Evolutionary conservation across 2,329 filamentous ascomycete species (phyloP), one percentile per base, ranked within the genome.

Genomic region (Fusarium palustre): DNA sequence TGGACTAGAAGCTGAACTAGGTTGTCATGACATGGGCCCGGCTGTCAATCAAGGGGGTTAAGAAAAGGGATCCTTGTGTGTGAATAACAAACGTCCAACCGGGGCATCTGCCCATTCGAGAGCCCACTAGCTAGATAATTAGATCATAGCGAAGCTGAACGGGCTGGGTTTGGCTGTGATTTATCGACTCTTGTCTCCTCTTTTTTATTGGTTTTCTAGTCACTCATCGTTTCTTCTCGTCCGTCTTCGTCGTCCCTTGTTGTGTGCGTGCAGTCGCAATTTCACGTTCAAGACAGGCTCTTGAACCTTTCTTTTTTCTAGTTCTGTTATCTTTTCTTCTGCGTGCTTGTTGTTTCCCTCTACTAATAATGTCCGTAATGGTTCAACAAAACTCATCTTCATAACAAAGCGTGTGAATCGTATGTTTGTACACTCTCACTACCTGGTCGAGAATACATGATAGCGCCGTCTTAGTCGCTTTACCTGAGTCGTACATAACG

Each of bases 161-260:
- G 33, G 42, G 7, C 46, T 39, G 24, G 16, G 39, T 61, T 61
- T n/a, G 55, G 43, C 18, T 49, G 41, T 45, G 36, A 34, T 64
- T 63, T 64, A 56, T 65, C 49, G 45, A 64, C 55, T 50, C 28
- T 58, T 58, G 66, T 64, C 67, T 46, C 67, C 63, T 67, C 58
- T 69, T 69, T 68, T 67, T 69, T 63, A 69, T 69, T 69, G 61
- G 22, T 42, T 45, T 42, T 42, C 43, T 57, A 62, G 55, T 70
- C 48, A 59, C 45, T 64, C 13, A 18, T 54, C 28, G 43, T 54
- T 48, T 52, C 48, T 48, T 42, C 43, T 57, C 20, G 66, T 52
- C 61, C 52, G 66, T 62, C 48, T 66, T 69, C 66, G 59, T 68
- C 16, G 39, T 54, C 41, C 53, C 45, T 67, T 30, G 30, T 49